Conservation (phyloP, 371 early-diverging fungal species). For the Ordospora colligata region DNA sequence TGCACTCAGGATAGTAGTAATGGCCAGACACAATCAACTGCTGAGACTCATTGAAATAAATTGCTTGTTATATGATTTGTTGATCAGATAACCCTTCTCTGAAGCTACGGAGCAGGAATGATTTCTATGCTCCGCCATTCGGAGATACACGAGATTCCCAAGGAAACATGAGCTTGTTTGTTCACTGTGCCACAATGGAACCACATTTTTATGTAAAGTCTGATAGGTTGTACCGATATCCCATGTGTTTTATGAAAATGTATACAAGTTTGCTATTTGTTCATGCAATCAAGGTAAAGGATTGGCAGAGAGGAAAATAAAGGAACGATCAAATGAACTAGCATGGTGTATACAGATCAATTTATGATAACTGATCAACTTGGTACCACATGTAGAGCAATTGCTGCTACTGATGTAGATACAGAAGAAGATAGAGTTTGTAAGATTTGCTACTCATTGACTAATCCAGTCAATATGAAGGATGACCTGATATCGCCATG, state of each 20-base stretch:
- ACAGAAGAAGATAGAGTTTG: slow-evolving; percentile 41
- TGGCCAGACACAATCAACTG: too few relatives aligned
- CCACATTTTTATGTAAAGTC: slow-evolving; percentile 1
- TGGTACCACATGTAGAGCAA: background rate
- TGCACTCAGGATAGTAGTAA: background rate
- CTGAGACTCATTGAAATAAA: too few relatives aligned
- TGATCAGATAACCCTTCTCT: background rate
- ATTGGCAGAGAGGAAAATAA: background rate
- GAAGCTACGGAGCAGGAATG: slow-evolving; percentile 6
- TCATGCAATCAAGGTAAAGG: background rate
- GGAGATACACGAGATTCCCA: background rate
- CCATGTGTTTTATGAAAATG: background rate
- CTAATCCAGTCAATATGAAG: slow-evolving; percentile 45
- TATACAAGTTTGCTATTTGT: background rate
- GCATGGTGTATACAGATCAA: background rate
- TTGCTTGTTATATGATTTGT: too few relatives aligned
- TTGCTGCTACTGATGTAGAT: background rate
- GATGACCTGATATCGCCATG: slow-evolving; percentile 61
- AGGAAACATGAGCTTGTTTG: slow-evolving; percentile 3
- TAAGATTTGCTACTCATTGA: slow-evolving; percentile 58
- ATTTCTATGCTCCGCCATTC: slow-evolving; percentile 4
- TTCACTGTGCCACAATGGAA: background rate
- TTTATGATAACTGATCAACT: background rate
- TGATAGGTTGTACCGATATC: background rate
- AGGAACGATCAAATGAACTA: background rate